Evolutionary conservation across 2,329 filamentous ascomycete species (phyloP), one percentile per base, ranked within the genome.

Genomic region (Diplocarpon rosae): DNA sequence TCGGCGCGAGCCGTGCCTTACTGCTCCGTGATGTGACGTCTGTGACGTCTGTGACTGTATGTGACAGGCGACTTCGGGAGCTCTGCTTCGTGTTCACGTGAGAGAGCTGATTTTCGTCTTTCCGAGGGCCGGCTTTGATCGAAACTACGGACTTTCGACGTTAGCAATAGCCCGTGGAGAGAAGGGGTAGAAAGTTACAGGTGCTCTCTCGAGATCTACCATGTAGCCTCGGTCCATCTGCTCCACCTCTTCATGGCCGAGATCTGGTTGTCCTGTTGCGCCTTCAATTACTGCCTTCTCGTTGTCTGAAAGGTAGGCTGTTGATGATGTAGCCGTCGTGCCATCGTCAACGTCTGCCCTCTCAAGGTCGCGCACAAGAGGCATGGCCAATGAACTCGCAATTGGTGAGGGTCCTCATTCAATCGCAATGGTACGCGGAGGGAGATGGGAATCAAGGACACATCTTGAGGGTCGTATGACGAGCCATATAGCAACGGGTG

Each of bases 201-300:
- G 42, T 46, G 49, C 41, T 38, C 53, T 54, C 24, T 39, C 51
- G 8, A 60, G 44, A 49, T 60, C 57, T 11, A 54, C 46, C 15
- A 52, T 15, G 45, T 59, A 54, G 8, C 48, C 56, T 13, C 43
- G 34, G 31, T 58, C 54, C 55, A 60, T 57, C 30, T 47, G 42
- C 44, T 60, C 56, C 6, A 56, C 52, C 28, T 56, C 53, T 29
- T 56, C 54, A 40, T 59, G 57, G 13, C 52, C 56, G 8, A 42
- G 42, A 30, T 60, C 59, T 16, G 56, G 52, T 12, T 54, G 42
- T 1, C 50, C 53, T 15, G 37, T 49, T 8, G 52, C 47, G 10
- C 43, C 50, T 33, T 54, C 50, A 9, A 30, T 37, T 7, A 43
- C 9, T 17, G 39, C 40, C 36, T 51, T 51, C 35, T 57, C 52